A percentile compares a stretch with the other conserved stretches of the same genome.
Evolutionary conservation across 257 asterid genomes (phyloP).

Genomic region (Jaltomata sinuosa): DNA sequence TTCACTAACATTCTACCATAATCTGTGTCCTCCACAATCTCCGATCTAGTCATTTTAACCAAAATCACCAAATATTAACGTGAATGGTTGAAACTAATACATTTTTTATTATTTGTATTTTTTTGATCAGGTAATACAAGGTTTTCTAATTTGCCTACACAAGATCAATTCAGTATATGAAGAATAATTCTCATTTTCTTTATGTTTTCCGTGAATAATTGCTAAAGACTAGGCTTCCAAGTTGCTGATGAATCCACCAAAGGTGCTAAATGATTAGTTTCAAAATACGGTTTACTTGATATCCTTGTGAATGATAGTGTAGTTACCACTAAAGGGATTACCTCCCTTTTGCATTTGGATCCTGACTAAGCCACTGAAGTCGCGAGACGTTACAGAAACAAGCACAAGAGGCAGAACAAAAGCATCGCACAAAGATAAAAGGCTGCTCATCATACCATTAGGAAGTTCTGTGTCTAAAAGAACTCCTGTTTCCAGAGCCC

Average conservation of each 20-base stretch:
- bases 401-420: not conserved
- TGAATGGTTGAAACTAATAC: not conserved
- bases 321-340: not conserved
- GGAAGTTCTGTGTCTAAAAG: constrained; percentile 83
- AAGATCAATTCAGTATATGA: not conserved
- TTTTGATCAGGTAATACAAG: not conserved
- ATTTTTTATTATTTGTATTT: not conserved
- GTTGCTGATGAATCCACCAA: not conserved
- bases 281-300: not conserved
- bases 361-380: not conserved
- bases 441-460: constrained; percentile 39
- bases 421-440: not conserved
- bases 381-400: not conserved
- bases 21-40: no score
- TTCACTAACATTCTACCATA: no score
- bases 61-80: not conserved
- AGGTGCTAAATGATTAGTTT: not conserved
- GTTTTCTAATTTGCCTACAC: not conserved
- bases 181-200: not conserved
- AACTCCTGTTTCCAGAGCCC: constrained; percentile 95
- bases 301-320: not conserved
- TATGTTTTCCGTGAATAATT: not conserved
- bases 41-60: no score
- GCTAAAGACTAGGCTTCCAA: not conserved
- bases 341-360: not conserved